phyloP scores from a whole-genome alignment of 2,329 filamentous ascomycete genomes.

The Lachnellula occidentalis region DNA sequence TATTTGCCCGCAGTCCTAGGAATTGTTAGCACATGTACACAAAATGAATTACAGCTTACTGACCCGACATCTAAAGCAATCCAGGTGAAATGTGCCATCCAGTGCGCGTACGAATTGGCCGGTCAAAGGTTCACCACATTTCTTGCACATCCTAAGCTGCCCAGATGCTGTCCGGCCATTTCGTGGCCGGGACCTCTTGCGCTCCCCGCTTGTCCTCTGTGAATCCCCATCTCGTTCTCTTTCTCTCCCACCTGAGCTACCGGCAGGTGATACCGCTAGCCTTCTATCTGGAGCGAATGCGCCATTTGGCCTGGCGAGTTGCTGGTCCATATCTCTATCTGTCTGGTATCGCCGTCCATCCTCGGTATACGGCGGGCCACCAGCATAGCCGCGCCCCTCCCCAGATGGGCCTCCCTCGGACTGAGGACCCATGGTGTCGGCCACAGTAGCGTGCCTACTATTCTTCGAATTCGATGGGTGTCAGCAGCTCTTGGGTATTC shows the following conservation, averaged over 20 bases:
- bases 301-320: conserved; percentile 24
- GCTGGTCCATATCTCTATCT: conserved; percentile 15
- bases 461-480: conserved; percentile 3
- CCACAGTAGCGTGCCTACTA: conserved; percentile 10
- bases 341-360: conserved; percentile 15
- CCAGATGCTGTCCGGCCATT: conserved; percentile 53
- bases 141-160: conserved; percentile 67
- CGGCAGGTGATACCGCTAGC: conserved; percentile 16
- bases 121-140: conserved; percentile 80
- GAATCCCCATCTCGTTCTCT: conserved; percentile 18
- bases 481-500: background rate
- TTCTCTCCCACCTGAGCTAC: conserved; percentile 25
- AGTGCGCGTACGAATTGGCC: conserved; percentile 95
- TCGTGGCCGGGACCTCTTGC: conserved; percentile 50
- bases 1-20: conserved; percentile 89
- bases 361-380: conserved; percentile 11
- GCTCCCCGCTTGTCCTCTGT: conserved; percentile 43
- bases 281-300: conserved; percentile 25
- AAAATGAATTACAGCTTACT: conserved; percentile 11
- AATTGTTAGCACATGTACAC: conserved; percentile 11
- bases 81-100: conserved; percentile 89
- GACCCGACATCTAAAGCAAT: conserved; percentile 97
- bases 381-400: conserved; percentile 22
- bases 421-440: conserved; percentile 31
- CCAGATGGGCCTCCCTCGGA: conserved; percentile 33